Percentiles rank a stretch among this genome's conserved stretches.
Conservation (phyloP, 1,284 basidiomycete species). For the Clitocybe nebularis region DNA sequence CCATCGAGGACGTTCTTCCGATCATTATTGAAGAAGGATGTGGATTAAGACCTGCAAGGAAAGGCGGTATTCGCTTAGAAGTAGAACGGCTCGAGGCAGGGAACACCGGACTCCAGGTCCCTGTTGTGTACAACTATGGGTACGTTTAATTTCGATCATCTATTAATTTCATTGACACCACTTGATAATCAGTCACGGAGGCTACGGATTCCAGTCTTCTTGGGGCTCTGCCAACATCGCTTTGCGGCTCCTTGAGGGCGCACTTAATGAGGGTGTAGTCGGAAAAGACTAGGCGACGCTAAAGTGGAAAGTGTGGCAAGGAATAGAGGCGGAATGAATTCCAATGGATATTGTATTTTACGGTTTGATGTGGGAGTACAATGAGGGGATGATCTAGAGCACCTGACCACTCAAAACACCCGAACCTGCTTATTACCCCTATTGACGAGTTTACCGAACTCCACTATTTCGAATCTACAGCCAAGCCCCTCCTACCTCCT, state of each 20-base stretch:
- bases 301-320: too few species aligned
- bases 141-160: slow-evolving; percentile 44
- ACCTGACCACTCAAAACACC: too few species aligned
- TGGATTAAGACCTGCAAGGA: slow-evolving; percentile 68
- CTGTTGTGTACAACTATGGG: slow-evolving; percentile 60
- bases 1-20: slow-evolving; percentile 52
- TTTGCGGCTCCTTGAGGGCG: slow-evolving; percentile 48
- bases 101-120: slow-evolving; percentile 28
- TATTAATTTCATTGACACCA: slow-evolving; percentile 1
- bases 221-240: slow-evolving; percentile 67
- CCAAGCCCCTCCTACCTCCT: too few species aligned
- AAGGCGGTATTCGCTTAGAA: slow-evolving; percentile 68
- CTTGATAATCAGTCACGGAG: slow-evolving; percentile 43
- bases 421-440: too few species aligned
- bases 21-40: slow-evolving; percentile 69
- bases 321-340: too few species aligned
- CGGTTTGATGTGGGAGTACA: too few species aligned
- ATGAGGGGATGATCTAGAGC: too few species aligned
- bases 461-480: too few species aligned
- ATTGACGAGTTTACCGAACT: too few species aligned
- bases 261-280: too few species aligned
- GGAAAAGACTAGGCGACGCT: too few species aligned
- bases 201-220: slow-evolving; percentile 68
- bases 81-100: slow-evolving; percentile 39
- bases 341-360: too few species aligned